Percentiles rank a stretch among this genome's conserved stretches.
Conservation (phyloP, 139 green algal genomes). For the Chlamydomonas urium region DNA sequence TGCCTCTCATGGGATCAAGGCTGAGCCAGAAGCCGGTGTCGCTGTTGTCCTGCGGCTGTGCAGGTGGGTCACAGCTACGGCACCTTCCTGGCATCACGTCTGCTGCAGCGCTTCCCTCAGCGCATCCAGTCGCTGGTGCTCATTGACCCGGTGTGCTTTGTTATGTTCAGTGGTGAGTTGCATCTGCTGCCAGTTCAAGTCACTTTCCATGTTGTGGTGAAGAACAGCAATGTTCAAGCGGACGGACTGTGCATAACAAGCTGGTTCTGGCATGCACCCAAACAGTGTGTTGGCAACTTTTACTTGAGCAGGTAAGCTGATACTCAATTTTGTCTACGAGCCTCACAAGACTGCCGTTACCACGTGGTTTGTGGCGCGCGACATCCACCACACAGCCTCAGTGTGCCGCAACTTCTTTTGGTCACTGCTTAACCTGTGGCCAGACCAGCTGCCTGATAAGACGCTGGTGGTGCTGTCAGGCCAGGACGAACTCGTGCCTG, state of each 20-base stretch:
- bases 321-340: slow-evolving; percentile 16
- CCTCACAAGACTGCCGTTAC: slow-evolving; percentile 3
- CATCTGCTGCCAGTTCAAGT: too few species aligned
- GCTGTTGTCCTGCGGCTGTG: too few species aligned
- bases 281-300: background rate
- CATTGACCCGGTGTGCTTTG: slow-evolving; percentile 49
- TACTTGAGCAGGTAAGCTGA: slow-evolving; percentile 11
- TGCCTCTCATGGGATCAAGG: too few species aligned
- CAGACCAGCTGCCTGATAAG: slow-evolving; percentile 42
- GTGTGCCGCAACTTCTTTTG: slow-evolving; percentile 48
- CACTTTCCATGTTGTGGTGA: too few species aligned
- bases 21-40: too few species aligned
- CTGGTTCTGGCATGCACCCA: too few species aligned
- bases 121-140: slow-evolving; percentile 38
- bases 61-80: slow-evolving; percentile 44
- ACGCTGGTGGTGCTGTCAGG: slow-evolving; percentile 44
- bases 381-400: slow-evolving; percentile 32
- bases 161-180: slow-evolving; percentile 9
- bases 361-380: slow-evolving; percentile 16
- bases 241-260: too few species aligned
- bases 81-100: slow-evolving; percentile 46
- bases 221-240: too few species aligned
- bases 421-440: slow-evolving; percentile 47
- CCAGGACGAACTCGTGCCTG: slow-evolving; percentile 35
- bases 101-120: slow-evolving; percentile 22